A percentile compares a stretch with the other conserved stretches of the same genome.
phyloP scores from a whole-genome alignment of 306 rosid genomes.

The Arachis hypogaea region DNA sequence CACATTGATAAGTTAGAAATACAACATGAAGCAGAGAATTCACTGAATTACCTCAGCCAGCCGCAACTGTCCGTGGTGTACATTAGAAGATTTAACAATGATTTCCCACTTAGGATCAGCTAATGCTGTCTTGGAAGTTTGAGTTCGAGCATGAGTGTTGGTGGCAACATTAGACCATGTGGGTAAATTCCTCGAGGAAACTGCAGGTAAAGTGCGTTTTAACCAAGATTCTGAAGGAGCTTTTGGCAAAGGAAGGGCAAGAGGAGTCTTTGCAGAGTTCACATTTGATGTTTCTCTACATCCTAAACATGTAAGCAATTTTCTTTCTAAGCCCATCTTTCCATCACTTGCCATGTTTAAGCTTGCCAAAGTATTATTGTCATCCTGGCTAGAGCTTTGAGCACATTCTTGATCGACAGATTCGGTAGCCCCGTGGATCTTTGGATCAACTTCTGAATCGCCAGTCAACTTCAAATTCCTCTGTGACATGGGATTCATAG shows the following conservation, averaged over 20 bases:
- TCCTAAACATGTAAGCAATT: slow-evolving; percentile 32
- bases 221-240: slow-evolving; percentile 98
- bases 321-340: slow-evolving; percentile 42
- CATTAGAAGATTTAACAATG: slow-evolving; percentile 59
- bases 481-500: slow-evolving; percentile 36
- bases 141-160: slow-evolving; percentile 32
- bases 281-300: slow-evolving; percentile 32
- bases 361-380: slow-evolving; percentile 32
- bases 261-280: slow-evolving; percentile 45
- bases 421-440: slow-evolving; percentile 37
- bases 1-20: slow-evolving; percentile 3
- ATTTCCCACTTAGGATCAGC: slow-evolving; percentile 64
- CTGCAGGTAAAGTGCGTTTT: slow-evolving; percentile 66
- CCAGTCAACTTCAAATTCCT: slow-evolving; percentile 35
- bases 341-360: slow-evolving; percentile 37
- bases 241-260: slow-evolving; percentile 75
- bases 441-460: slow-evolving; percentile 35
- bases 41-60: slow-evolving; percentile 64
- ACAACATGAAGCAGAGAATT: slow-evolving; percentile 36
- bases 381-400: slow-evolving; percentile 32
- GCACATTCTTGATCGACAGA: slow-evolving; percentile 31
- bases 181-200: slow-evolving; percentile 57
- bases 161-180: slow-evolving; percentile 50
- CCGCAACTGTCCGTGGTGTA: slow-evolving; percentile 48
- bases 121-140: slow-evolving; percentile 35